Evolutionary conservation across 1,284 basidiomycete genomes (phyloP).

Genomic region (Pulchroboletus neoregius): DNA sequence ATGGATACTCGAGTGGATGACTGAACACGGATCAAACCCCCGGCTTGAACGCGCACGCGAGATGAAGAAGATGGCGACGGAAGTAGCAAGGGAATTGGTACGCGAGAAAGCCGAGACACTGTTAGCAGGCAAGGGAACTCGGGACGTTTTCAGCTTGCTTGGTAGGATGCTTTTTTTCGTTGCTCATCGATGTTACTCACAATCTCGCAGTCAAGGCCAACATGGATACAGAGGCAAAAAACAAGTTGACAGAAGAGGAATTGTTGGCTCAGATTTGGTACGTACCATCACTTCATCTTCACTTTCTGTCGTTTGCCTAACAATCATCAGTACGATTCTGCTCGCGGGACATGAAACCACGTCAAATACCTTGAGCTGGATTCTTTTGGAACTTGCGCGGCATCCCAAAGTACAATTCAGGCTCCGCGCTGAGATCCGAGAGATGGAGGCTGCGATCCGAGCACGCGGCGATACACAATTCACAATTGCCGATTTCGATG

Average conservation of each 20-base stretch:
- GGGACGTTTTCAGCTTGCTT: constrained; percentile 44
- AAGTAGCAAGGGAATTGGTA: constrained; percentile 39
- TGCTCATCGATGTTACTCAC: background rate
- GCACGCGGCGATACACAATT: constrained; percentile 40
- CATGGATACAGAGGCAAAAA: too few species aligned
- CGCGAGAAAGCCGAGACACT: constrained; percentile 39
- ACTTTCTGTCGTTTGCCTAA: background rate
- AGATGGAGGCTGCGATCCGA: constrained; percentile 34
- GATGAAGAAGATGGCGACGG: constrained; percentile 24
- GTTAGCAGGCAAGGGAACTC: constrained; percentile 27
- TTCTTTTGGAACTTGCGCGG: constrained; percentile 41
- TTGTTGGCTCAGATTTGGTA: constrained; percentile 53
- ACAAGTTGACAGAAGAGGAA: constrained; percentile 51
- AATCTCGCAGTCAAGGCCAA: constrained; percentile 48
- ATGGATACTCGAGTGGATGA: constrained; percentile 36
- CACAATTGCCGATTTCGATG: constrained; percentile 44
- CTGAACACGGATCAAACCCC: constrained; percentile 35
- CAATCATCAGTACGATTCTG: constrained; percentile 35
- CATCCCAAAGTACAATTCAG: constrained; percentile 37
- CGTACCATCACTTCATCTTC: background rate
- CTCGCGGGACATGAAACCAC: constrained; percentile 54
- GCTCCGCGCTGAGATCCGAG: constrained; percentile 41
- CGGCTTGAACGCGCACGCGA: constrained; percentile 37
- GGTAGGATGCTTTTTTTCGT: constrained; percentile 29
- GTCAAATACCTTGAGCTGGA: constrained; percentile 41